Conservation (phyloP, 2,329 filamentous ascomycete genomes). For the Bipolaris gigantea region DNA sequence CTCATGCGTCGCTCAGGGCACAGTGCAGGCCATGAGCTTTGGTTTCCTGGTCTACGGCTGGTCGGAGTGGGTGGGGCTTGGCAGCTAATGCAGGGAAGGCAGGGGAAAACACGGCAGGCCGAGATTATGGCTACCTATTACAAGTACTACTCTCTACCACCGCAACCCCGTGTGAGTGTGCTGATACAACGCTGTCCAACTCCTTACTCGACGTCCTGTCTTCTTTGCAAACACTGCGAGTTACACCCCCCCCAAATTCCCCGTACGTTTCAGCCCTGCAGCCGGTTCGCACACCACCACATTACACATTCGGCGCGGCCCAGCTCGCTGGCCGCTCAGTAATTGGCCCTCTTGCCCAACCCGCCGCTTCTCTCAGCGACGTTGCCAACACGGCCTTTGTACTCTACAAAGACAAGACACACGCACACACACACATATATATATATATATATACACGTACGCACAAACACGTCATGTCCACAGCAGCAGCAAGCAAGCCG, state of each 20-base stretch:
- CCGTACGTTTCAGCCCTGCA: neutral
- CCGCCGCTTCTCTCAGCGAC: slow-evolving; percentile 15
- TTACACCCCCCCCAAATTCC: slow-evolving; percentile 1
- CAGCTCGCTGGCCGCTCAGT: slow-evolving; percentile 11
- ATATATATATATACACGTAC: no score
- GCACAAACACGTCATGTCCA: slow-evolving; percentile 32
- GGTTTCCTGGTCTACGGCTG: slow-evolving; percentile 25
- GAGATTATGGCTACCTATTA: slow-evolving; percentile 22
- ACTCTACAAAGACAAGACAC: slow-evolving; percentile 5
- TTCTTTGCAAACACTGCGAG: slow-evolving; percentile 11
- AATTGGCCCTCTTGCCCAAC: slow-evolving; percentile 14
- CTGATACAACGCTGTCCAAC: slow-evolving; percentile 3
- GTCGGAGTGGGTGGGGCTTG: slow-evolving; percentile 15
- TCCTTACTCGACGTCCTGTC: slow-evolving; percentile 9
- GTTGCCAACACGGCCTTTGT: slow-evolving; percentile 17
- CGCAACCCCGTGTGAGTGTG: slow-evolving; percentile 11
- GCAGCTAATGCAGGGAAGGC: slow-evolving; percentile 22
- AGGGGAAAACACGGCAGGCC: slow-evolving; percentile 3
- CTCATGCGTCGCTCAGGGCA: neutral
- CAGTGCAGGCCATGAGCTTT: slow-evolving; percentile 4
- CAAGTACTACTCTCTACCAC: slow-evolving; percentile 21
- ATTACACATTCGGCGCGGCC: slow-evolving; percentile 8
- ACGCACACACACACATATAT: no score
- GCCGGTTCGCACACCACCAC: slow-evolving; percentile 4
- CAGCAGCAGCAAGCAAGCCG: slow-evolving; percentile 42